Evolutionary conservation across 352 stramenopile species (phyloP).

Genomic region (Aphanomyces stellatus): DNA sequence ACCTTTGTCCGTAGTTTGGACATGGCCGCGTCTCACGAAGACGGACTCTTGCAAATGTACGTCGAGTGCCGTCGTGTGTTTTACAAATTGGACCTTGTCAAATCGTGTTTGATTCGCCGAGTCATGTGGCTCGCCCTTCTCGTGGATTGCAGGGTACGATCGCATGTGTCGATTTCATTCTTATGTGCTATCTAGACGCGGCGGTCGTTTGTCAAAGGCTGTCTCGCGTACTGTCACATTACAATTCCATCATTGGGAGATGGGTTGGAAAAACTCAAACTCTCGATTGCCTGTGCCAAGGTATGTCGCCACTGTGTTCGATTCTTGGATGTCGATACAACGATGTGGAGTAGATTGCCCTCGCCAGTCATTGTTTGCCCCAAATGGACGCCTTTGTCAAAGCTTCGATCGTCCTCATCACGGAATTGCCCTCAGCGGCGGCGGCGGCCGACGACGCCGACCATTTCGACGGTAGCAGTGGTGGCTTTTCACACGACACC

Average conservation of each 20-base stretch:
- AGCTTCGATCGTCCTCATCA: conserved; percentile 60
- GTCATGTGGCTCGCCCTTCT: conserved; percentile 58
- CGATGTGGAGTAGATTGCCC: conserved; percentile 23
- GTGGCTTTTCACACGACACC: not conserved
- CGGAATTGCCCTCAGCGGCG: conserved; percentile 44
- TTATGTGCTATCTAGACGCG: conserved; percentile 22
- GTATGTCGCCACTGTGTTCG: too few relatives aligned
- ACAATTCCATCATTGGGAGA: conserved; percentile 78
- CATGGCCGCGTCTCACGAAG: conserved; percentile 42
- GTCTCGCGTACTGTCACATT: conserved; percentile 84
- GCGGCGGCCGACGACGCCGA: not conserved
- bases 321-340: not conserved
- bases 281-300: conserved; percentile 58
- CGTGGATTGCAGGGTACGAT: conserved; percentile 30
- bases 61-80: conserved; percentile 81
- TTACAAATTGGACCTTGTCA: conserved; percentile 79
- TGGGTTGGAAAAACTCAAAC: conserved; percentile 40
- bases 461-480: not conserved
- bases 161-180: too few relatives aligned
- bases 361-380: conserved; percentile 63
- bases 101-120: conserved; percentile 41
- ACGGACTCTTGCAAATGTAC: conserved; percentile 79
- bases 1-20: conserved; percentile 74
- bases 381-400: conserved; percentile 85
- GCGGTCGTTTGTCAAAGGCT: conserved; percentile 81